phyloP scores from a whole-genome alignment of 1,284 basidiomycete genomes.

The Erythrobasidium hasegawianum region DNA sequence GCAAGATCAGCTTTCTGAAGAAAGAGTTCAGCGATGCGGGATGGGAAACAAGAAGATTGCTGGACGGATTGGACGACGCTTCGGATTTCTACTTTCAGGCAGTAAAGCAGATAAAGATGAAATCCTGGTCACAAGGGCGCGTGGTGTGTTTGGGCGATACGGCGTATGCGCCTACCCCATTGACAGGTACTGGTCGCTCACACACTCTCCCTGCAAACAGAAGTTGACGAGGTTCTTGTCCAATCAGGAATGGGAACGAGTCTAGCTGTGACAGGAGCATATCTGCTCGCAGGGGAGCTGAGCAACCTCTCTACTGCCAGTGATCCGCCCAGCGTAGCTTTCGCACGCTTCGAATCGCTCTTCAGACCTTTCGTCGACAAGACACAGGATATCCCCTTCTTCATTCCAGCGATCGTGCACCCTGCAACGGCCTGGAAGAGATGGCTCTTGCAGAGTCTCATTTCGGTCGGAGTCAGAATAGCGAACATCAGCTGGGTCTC shows the following conservation, averaged over 20 bases:
- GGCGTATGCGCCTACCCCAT: conserved; percentile 40
- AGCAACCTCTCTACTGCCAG: conserved; percentile 1
- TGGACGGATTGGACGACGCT: conserved; percentile 34
- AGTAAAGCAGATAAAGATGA: conserved; percentile 38
- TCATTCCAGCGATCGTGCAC: conserved; percentile 20
- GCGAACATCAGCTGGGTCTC: not conserved
- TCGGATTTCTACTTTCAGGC: conserved; percentile 43
- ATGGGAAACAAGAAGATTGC: conserved; percentile 26
- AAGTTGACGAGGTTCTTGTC: no score
- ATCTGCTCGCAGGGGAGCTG: conserved; percentile 44
- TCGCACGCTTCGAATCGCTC: conserved; percentile 13
- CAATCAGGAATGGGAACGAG: conserved; percentile 37
- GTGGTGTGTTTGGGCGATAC: conserved; percentile 43
- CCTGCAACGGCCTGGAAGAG: conserved; percentile 15
- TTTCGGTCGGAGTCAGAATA: conserved; percentile 5
- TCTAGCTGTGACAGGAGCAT: conserved; percentile 41
- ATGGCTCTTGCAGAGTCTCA: conserved; percentile 8
- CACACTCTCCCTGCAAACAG: no score
- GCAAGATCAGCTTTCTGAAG: not conserved
- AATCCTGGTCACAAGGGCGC: conserved; percentile 26
- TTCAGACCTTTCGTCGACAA: conserved; percentile 24
- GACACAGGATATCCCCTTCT: conserved; percentile 16
- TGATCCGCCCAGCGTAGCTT: not conserved
- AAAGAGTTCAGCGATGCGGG: conserved; percentile 21
- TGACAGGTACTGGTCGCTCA: conserved; percentile 31